These are phyloP conservation scores for Mortierella sp. DNA, from an alignment of 371 early-diverging fungal species.

Conservation along the genomic window DNA sequence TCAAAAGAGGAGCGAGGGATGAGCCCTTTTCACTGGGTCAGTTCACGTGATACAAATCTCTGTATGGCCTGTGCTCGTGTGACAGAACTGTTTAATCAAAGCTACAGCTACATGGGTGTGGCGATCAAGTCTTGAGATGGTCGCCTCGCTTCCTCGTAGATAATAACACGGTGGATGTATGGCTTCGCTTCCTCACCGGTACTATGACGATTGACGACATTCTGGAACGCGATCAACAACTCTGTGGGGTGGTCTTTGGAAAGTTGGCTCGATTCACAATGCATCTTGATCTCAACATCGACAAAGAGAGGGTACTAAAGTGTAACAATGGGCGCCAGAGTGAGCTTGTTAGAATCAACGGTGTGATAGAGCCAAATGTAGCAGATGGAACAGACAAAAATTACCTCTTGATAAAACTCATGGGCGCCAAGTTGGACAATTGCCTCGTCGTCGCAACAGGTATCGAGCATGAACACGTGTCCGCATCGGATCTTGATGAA, in stretches of 20 bases:
- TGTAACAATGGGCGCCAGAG: too few relatives aligned
- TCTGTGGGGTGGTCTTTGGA: conserved; percentile 21
- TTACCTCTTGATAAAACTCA: conserved; percentile 48
- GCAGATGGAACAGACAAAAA: not conserved
- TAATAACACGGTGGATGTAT: conserved; percentile 25
- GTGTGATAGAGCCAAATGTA: not conserved
- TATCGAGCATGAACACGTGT: conserved; percentile 45
- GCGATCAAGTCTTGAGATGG: too few relatives aligned
- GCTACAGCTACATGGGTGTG: too few relatives aligned
- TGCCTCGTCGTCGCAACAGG: conserved; percentile 47
- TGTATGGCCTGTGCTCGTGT: too few relatives aligned
- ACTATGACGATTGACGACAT: conserved; percentile 18
- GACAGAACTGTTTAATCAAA: too few relatives aligned
- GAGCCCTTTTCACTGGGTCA: too few relatives aligned
- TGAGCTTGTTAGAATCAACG: too few relatives aligned
- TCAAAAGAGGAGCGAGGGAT: too few relatives aligned
- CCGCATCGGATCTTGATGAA: conserved; percentile 46
- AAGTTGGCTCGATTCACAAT: conserved; percentile 11
- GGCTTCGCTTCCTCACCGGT: conserved; percentile 2
- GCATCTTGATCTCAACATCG: conserved; percentile 52
- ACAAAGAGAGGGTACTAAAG: conserved; percentile 43
- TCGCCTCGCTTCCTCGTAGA: conserved; percentile 4
- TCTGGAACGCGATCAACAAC: conserved; percentile 46
- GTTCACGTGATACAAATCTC: too few relatives aligned
- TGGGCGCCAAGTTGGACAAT: conserved; percentile 45